These are phyloP conservation scores for Boechera stricta DNA, from an alignment of 345 rosid species.

Conservation along the genomic window DNA sequence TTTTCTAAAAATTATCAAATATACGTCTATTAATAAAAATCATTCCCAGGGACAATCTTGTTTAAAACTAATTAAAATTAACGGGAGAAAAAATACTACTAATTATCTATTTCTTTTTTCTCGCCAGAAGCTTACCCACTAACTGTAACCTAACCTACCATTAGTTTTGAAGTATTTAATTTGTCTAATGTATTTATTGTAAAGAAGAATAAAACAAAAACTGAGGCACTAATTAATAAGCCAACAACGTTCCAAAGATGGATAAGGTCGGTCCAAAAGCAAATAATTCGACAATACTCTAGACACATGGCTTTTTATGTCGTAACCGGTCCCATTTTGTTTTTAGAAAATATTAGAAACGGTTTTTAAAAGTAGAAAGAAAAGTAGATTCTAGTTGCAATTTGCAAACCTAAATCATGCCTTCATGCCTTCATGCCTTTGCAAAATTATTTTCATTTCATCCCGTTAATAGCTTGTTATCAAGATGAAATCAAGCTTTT, in stretches of 20 bases:
- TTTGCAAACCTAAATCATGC: neutral
- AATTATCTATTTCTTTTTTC: neutral
- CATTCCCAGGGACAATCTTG: neutral
- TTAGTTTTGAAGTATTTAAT: slow-evolving; percentile 2
- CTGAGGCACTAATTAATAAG: slow-evolving; percentile 3
- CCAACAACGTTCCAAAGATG: slow-evolving; percentile 36
- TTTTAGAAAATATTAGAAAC: slow-evolving; percentile 9
- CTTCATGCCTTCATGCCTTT: slow-evolving; percentile 8
- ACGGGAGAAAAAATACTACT: neutral
- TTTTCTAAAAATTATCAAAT: neutral
- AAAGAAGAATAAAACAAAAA: slow-evolving; percentile 25
- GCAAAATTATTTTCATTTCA: neutral
- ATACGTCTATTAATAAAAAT: neutral
- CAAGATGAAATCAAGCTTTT: neutral
- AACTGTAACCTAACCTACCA: slow-evolving; percentile 38
- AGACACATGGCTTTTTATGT: slow-evolving; percentile 40
- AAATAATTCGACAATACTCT: slow-evolving; percentile 37
- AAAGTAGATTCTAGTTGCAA: neutral
- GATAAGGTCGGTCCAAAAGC: slow-evolving; percentile 47
- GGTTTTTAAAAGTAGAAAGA: neutral
- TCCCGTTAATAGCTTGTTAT: no score
- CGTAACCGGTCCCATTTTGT: slow-evolving; percentile 32
- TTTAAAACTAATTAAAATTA: neutral
- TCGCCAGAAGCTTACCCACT: slow-evolving; percentile 28
- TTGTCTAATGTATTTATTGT: neutral